A percentile compares a stretch with the other conserved stretches of the same genome.
Evolutionary conservation across 1,139 yeast genomes (phyloP).

Genomic region (Hanseniaspora uvarum): DNA sequence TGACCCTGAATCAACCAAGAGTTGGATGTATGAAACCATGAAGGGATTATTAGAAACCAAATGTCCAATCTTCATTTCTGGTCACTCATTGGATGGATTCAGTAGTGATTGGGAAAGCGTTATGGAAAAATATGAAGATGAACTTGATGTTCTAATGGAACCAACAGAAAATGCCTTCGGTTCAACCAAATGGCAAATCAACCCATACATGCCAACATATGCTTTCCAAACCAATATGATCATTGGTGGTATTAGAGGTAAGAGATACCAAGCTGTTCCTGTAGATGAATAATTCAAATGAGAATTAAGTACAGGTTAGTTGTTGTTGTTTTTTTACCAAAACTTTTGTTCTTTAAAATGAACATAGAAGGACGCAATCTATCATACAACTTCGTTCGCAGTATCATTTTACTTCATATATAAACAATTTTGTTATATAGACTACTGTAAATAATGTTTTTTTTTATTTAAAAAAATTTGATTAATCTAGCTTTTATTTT

Average conservation of each 20-base stretch:
- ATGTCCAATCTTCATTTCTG: slow-evolving; percentile 84
- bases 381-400: too few relatives aligned
- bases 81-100: slow-evolving; percentile 70
- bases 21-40: slow-evolving; percentile 85
- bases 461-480: background rate
- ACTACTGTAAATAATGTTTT: background rate
- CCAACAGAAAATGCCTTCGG: slow-evolving; percentile 64
- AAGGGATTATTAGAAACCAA: slow-evolving; percentile 84
- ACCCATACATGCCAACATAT: slow-evolving; percentile 83
- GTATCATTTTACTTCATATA: background rate
- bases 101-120: slow-evolving; percentile 65
- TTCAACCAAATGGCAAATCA: slow-evolving; percentile 87
- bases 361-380: too few relatives aligned
- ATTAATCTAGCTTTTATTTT: background rate
- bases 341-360: too few relatives aligned
- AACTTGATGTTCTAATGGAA: slow-evolving; percentile 71
- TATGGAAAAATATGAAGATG: slow-evolving; percentile 52
- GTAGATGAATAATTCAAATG: slow-evolving; percentile 19
- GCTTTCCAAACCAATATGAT: slow-evolving; percentile 84
- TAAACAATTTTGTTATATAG: background rate
- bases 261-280: slow-evolving; percentile 77
- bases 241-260: slow-evolving; percentile 86
- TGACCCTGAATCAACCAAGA: slow-evolving; percentile 58
- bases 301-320: too few relatives aligned
- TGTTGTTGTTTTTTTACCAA: too few relatives aligned